Percentiles rank a stretch among this genome's conserved stretches.
phyloP scores from a whole-genome alignment of 805 yeast species.

The Myxozyma sirexii region DNA sequence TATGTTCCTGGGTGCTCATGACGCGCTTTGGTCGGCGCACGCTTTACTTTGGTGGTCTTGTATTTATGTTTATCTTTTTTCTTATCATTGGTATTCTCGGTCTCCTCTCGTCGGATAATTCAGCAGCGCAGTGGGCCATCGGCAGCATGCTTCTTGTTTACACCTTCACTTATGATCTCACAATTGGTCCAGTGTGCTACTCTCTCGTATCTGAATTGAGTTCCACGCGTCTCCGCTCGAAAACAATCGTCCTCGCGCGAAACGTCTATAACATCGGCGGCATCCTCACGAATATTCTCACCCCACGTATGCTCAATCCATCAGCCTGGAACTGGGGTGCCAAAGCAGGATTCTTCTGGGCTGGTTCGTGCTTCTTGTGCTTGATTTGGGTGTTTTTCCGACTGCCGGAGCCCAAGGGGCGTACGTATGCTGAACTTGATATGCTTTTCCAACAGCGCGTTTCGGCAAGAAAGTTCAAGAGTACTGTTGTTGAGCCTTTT shows the following conservation, averaged over 20 bases:
- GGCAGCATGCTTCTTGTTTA: conserved; percentile 53
- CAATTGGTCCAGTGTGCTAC: conserved; percentile 51
- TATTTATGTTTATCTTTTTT: conserved; percentile 8
- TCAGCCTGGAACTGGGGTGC: conserved; percentile 41
- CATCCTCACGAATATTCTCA: conserved; percentile 34
- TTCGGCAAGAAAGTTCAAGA: conserved; percentile 13
- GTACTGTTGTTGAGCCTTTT: conserved; percentile 2
- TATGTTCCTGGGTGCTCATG: conserved; percentile 16
- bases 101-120: conserved; percentile 18
- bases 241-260: conserved; percentile 50
- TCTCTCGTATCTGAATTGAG: conserved; percentile 50
- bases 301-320: conserved; percentile 56
- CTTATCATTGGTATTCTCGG: conserved; percentile 31
- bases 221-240: conserved; percentile 48
- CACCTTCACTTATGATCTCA: conserved; percentile 51
- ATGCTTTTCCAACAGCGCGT: conserved; percentile 46
- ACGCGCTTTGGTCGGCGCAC: conserved; percentile 19
- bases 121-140: conserved; percentile 30
- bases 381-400: conserved; percentile 53
- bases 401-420: conserved; percentile 61
- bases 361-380: conserved; percentile 43
- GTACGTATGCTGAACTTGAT: conserved; percentile 65
- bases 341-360: conserved; percentile 36
- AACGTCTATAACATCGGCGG: conserved; percentile 38
- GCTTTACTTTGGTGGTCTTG: conserved; percentile 31